A percentile compares a stretch with the other conserved stretches of the same genome.
Evolutionary conservation across 495 filamentous ascomycete species (phyloP).

Genomic region (Podospora pseudoanserina): DNA sequence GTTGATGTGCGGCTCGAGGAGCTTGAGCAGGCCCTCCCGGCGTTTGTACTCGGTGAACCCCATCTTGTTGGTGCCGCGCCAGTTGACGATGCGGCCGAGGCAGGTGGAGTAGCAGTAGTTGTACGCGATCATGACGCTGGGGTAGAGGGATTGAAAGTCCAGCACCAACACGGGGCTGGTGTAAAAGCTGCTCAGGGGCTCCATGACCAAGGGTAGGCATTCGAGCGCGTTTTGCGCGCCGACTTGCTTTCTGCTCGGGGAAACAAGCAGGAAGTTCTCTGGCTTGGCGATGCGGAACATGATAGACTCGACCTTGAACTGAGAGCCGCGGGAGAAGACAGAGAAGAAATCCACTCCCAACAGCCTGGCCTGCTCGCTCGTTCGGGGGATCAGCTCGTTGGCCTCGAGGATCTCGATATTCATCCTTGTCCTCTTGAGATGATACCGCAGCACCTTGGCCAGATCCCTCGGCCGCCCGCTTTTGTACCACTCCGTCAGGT

Average conservation of each 20-base stretch:
- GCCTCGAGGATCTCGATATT: slow-evolving; percentile 87
- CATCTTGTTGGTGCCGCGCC: slow-evolving; percentile 92
- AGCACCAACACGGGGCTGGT: slow-evolving; percentile 83
- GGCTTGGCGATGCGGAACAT: slow-evolving; percentile 99
- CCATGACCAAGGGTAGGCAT: slow-evolving; percentile 94
- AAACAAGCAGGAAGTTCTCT: slow-evolving; percentile 87
- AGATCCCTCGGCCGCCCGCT: slow-evolving; percentile 65
- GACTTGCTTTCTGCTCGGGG: slow-evolving; percentile 86
- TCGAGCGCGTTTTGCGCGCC: slow-evolving; percentile 92
- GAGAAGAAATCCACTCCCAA: slow-evolving; percentile 95
- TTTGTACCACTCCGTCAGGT: slow-evolving; percentile 77
- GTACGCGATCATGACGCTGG: slow-evolving; percentile 97
- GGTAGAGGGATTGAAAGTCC: slow-evolving; percentile 95
- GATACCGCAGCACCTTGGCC: slow-evolving; percentile 74
- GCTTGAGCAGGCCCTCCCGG: slow-evolving; percentile 66
- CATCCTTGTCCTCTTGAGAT: slow-evolving; percentile 68
- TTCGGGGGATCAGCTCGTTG: slow-evolving; percentile 83
- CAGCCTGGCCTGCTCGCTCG: slow-evolving; percentile 90
- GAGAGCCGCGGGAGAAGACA: slow-evolving; percentile 87
- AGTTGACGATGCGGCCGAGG: slow-evolving; percentile 75
- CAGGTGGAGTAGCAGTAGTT: slow-evolving; percentile 99
- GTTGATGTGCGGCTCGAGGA: slow-evolving; percentile 84
- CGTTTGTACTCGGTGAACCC: slow-evolving; percentile 83
- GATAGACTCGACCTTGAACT: slow-evolving; percentile 96
- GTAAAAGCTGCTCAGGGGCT: slow-evolving; percentile 94